Conservation (phyloP, 2,329 filamentous ascomycete species). For the Fusarium torulosum region DNA sequence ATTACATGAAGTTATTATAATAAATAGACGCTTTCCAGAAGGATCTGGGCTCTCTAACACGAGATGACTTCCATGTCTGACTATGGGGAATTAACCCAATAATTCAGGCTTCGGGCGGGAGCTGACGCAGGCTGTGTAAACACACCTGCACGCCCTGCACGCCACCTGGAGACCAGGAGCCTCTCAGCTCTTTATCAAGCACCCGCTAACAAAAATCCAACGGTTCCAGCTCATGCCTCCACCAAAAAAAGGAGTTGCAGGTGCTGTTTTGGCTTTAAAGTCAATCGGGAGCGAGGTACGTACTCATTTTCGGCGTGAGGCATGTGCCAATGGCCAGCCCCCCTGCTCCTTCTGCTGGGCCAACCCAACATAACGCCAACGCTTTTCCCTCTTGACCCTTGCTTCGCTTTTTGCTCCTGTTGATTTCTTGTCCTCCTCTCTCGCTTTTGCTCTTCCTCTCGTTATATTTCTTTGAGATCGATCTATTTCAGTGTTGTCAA, state of each 20-base stretch:
- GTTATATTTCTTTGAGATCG: conserved; percentile 21
- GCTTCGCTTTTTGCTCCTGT: conserved; percentile 29
- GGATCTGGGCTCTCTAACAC: conserved; percentile 11
- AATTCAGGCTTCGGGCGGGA: neutral
- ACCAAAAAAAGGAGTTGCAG: conserved; percentile 25
- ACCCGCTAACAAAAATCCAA: conserved; percentile 18
- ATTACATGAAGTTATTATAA: neutral
- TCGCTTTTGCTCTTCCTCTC: conserved; percentile 26
- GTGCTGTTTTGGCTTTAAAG: conserved; percentile 25
- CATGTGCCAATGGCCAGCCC: conserved; percentile 26
- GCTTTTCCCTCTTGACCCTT: conserved; percentile 29
- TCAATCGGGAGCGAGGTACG: conserved; percentile 24
- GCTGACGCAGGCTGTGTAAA: conserved; percentile 9
- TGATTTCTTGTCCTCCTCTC: conserved; percentile 29
- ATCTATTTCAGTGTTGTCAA: conserved; percentile 20
- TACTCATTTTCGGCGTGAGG: conserved; percentile 14
- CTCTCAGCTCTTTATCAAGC: neutral
- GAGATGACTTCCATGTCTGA: conserved; percentile 8
- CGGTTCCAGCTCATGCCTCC: conserved; percentile 16
- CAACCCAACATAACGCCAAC: conserved; percentile 41
- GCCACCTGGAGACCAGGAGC: neutral
- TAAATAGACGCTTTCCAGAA: neutral
- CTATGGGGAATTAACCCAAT: conserved; percentile 4
- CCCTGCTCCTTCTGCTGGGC: conserved; percentile 37
- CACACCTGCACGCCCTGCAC: neutral